Percentiles rank a stretch among this genome's conserved stretches.
Evolutionary conservation across 805 yeast genomes (phyloP).

Genomic region (Kodamaea kakaduensis): DNA sequence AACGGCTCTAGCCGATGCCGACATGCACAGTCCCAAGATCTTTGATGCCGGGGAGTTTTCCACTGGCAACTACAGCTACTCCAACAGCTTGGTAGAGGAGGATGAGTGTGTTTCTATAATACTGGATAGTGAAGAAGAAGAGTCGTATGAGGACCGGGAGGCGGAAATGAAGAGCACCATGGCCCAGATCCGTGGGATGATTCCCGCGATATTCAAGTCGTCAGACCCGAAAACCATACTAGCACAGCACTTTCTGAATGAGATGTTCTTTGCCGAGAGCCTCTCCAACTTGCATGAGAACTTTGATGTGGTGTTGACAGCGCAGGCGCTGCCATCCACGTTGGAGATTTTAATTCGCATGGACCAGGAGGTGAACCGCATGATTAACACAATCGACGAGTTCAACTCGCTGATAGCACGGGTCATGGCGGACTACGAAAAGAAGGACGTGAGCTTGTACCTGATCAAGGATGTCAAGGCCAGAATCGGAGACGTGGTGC

Average conservation of each 20-base stretch:
- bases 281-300: constrained; percentile 11
- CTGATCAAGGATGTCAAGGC: constrained; percentile 7
- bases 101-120: constrained; percentile 11
- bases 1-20: neutral
- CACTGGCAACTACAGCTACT: constrained; percentile 7
- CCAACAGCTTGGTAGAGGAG: constrained; percentile 9
- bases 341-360: constrained; percentile 8
- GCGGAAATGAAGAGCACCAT: constrained; percentile 1
- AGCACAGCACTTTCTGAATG: constrained; percentile 14
- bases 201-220: constrained; percentile 7
- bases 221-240: constrained; percentile 5
- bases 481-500: constrained; percentile 7
- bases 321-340: constrained; percentile 8
- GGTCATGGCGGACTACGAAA: constrained; percentile 5
- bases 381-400: constrained; percentile 7
- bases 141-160: constrained; percentile 1
- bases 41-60: constrained; percentile 2
- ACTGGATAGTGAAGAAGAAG: constrained; percentile 2
- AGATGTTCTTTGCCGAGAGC: constrained; percentile 14
- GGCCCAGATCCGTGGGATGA: constrained; percentile 4
- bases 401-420: constrained; percentile 10
- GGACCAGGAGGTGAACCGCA: constrained; percentile 5
- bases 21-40: neutral
- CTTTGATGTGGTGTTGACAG: constrained; percentile 7
- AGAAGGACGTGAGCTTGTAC: constrained; percentile 5